Evolutionary conservation across 176 grass and related monocot genomes (phyloP).

Genomic region (Calamus simplicifolius): DNA sequence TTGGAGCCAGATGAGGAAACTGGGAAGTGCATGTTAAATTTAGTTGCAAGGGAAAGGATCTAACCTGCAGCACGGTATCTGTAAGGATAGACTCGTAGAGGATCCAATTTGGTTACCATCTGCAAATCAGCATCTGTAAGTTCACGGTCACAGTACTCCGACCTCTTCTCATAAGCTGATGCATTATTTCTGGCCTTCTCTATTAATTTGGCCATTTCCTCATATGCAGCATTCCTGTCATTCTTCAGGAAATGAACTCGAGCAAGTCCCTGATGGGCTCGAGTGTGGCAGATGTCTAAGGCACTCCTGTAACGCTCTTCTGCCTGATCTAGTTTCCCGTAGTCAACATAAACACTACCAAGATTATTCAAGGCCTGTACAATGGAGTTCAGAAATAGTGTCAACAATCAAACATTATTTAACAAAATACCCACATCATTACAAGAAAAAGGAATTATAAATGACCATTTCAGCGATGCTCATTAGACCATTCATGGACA

Average conservation of each 20-base stretch:
- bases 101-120: slow-evolving; percentile 93
- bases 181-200: slow-evolving; percentile 95
- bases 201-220: slow-evolving; percentile 96
- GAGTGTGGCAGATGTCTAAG: slow-evolving; percentile 87
- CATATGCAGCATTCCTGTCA: slow-evolving; percentile 60
- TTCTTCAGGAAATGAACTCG: slow-evolving; percentile 86
- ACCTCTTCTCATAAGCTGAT: slow-evolving; percentile 97
- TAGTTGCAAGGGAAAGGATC: not conserved
- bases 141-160: slow-evolving; percentile 88
- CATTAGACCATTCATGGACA: too few species aligned
- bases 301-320: slow-evolving; percentile 90
- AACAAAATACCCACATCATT: too few species aligned
- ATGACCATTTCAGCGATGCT: too few species aligned
- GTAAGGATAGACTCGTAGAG: slow-evolving; percentile 92
- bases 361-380: slow-evolving; percentile 96
- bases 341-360: slow-evolving; percentile 97
- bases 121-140: slow-evolving; percentile 72
- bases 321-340: slow-evolving; percentile 79
- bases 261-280: slow-evolving; percentile 93
- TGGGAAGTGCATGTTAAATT: slow-evolving; percentile 1
- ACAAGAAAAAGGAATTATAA: too few species aligned
- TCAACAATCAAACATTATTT: slow-evolving; percentile 10
- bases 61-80: slow-evolving; percentile 97
- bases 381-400: slow-evolving; percentile 11
- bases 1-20: not conserved